Evolutionary conservation across 352 stramenopile genomes (phyloP), one percentile per base, ranked within the genome.

Genomic region (Phytopythium mirpurense): DNA sequence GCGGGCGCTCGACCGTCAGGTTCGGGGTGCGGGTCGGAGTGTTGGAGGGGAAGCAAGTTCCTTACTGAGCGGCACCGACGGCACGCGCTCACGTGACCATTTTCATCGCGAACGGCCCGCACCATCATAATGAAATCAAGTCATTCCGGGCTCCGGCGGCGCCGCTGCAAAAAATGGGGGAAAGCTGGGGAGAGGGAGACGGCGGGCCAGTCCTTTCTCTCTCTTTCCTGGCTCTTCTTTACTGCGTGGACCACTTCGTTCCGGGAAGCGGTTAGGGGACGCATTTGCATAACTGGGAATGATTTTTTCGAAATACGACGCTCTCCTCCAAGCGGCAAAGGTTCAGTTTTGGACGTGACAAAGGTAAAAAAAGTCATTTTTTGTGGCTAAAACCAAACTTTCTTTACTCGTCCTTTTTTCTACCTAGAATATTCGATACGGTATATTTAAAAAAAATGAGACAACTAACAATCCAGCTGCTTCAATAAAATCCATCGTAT

Each of bases 21-120:
- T 34, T 21, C 8, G 21, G 18, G 43, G 2, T 5, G 23, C 7
- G 23, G 5, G 42, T 42, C 46, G 46, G 18, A 5, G 21, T 54
- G 48, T 19, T 3, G 14, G 48, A 34, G 32, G 18, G 48, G 48
- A 54, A 54, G 48, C 48, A 54, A 43, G 11, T 54, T 54, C 32
- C 48, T 43, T 26, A 54, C 48, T 54, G 48, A 53, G n/a, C 31
- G 19, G 18, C 46, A 27, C 46, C 44, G 27, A 18, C 18, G 11
- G 24, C 23, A 12, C 26, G 18, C 24, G 18, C 11, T 19, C 23
- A 6, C 2, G 26, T n/a, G 44, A 5, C 15, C 43, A 49, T 49
- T 32, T 35, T 49, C 26, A n/a, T 16, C 11, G 18, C 27, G 16
- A 24, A 21, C 42, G 42, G 23, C 24, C 19, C 14, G 26, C 43